Percentiles rank a stretch among this genome's conserved stretches.
Conservation (phyloP, 805 yeast species). For the Blastobotrys parvus region DNA sequence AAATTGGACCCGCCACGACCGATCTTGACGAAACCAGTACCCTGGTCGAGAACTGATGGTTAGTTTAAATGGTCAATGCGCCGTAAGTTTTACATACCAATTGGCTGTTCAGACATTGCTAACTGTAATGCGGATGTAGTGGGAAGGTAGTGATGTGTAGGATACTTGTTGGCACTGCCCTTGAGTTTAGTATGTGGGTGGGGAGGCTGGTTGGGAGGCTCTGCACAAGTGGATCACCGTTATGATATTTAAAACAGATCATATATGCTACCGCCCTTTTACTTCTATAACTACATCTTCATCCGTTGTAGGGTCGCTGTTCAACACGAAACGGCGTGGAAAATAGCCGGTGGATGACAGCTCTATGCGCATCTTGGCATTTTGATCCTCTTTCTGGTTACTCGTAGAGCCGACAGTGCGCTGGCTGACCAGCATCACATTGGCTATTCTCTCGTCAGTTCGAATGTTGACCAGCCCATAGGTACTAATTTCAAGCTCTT, state of each 20-base stretch:
- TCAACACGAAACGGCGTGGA: conserved; percentile 8
- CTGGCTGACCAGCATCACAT: conserved; percentile 9
- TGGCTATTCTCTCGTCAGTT: conserved; percentile 10
- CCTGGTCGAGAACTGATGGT: conserved; percentile 85
- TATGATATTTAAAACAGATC: no score
- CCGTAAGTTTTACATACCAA: conserved; percentile 19
- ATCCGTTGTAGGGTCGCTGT: conserved; percentile 4
- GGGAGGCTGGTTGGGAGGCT: no score
- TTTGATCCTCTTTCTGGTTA: not conserved
- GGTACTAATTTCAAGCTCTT: conserved; percentile 14
- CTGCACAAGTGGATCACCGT: no score
- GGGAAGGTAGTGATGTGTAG: not conserved
- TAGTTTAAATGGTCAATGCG: not conserved
- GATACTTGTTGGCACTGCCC: not conserved
- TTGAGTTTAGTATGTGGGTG: not conserved
- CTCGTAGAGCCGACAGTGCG: not conserved
- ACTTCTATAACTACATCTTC: conserved; percentile 15
- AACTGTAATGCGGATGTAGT: not conserved
- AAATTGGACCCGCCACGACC: conserved; percentile 96
- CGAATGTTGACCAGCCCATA: conserved; percentile 12
- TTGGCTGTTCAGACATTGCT: conserved; percentile 26
- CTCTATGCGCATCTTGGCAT: conserved; percentile 16
- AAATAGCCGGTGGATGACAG: conserved; percentile 7
- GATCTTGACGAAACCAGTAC: conserved; percentile 96
- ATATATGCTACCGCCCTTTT: conserved; percentile 5